Base-by-base conservation (phyloP, 495 filamentous ascomycete species). In the Hypoxylon fuscum region DNA sequence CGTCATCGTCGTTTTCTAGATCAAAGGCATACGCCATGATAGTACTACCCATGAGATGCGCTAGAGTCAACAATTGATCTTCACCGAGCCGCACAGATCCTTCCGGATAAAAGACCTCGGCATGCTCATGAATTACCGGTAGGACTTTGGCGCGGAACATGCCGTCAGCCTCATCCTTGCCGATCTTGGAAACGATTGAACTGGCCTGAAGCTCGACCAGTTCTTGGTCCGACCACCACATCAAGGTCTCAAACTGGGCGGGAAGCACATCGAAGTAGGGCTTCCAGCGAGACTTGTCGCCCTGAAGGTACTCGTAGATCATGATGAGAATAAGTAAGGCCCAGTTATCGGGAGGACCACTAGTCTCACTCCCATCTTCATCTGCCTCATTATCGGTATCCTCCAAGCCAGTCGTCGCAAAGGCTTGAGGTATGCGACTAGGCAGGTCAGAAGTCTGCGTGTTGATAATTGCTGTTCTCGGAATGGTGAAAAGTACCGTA, bases 11-110 rank as follows among this genome's bases (percentile, higher is more conserved):
- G 17, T 77, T 75, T 9, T 82, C 81, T 0, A 98, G 81, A 59
- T 97, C 94, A 66, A 98, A 98, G 1, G 92, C 93, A 71, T 97
- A 97, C 3, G 92, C 89, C 93, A 97, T 96, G 38, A 97, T 95
- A 12, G 88, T 82, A 11, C 88, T 92, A 0, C 89, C 93, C 85
- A 96, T 90, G 8, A 82, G 80, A 72, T 96, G 92, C 27, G 86
- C 85, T 6, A 93, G 76, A 14, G 71, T 60, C 4, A 91, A 64
- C 12, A 93, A 73, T 20, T 82, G 73, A 15, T 81, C 76, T 42
- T 84, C 78, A 14, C 76, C 31, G 6, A 75, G 49, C 3, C 15
- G 78, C 37, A 64, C 68, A 46, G 78, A 68, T 21, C 77, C 75
- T 10, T 78, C 69, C 27, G 81, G 81, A 38, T 81, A 85, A 46